Evolutionary conservation across 1,284 basidiomycete genomes (phyloP).

Genomic region (Agaricales sp.): DNA sequence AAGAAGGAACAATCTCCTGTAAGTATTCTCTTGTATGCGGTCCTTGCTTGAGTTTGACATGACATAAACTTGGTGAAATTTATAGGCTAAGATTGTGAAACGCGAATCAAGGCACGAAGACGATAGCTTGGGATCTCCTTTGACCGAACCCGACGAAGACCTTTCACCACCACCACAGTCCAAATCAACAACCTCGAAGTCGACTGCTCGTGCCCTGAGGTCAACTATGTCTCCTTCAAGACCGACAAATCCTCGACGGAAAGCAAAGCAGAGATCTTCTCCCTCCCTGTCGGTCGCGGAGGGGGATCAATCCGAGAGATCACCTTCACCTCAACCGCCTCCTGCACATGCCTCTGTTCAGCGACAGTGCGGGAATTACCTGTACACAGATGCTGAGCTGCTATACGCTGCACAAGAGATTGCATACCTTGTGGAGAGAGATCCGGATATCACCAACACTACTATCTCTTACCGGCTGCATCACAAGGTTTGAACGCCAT

Average conservation of each 20-base stretch:
- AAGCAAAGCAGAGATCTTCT: background rate
- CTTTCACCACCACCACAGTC: too few species aligned
- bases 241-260: too few species aligned
- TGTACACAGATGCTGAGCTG: slow-evolving; percentile 35
- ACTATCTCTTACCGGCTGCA: slow-evolving; percentile 16
- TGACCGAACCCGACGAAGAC: too few species aligned
- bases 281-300: background rate
- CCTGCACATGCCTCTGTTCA: slow-evolving; percentile 21
- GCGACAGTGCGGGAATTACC: slow-evolving; percentile 20
- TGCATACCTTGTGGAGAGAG: slow-evolving; percentile 19
- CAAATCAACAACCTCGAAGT: too few species aligned
- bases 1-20: too few species aligned
- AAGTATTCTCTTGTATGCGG: too few species aligned
- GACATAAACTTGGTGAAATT: too few species aligned
- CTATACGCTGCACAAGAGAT: slow-evolving; percentile 28
- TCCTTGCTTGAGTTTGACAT: too few species aligned
- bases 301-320: too few species aligned
- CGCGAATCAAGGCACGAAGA: background rate
- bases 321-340: slow-evolving; percentile 36
- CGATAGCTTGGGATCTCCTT: slow-evolving; percentile 7
- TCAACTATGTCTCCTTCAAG: too few species aligned
- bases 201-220: too few species aligned
- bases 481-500: slow-evolving; percentile 25
- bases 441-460: slow-evolving; percentile 16
- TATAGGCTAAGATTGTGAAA: too few species aligned